Evolutionary conservation across 345 rosid species (phyloP).

Genomic region (Citrus reticulata): DNA sequence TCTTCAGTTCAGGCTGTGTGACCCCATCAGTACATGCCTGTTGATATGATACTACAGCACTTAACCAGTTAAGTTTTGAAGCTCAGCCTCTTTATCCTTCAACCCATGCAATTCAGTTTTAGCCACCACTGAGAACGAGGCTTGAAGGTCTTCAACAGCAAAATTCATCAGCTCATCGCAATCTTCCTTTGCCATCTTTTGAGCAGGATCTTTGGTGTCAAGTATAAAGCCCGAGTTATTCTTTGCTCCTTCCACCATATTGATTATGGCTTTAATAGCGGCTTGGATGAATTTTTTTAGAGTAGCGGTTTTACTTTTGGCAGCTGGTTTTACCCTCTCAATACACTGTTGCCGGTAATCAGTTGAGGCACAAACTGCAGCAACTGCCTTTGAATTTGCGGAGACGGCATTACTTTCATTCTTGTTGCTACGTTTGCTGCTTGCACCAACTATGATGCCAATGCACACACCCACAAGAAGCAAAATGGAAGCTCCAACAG

Average conservation of each 20-base stretch:
- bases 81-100: conserved; percentile 24
- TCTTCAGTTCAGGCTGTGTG: conserved; percentile 15
- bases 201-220: neutral
- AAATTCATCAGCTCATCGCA: conserved; percentile 39
- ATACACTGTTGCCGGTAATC: conserved; percentile 37
- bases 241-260: conserved; percentile 20
- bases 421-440: neutral
- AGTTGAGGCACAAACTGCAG: conserved; percentile 28
- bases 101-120: conserved; percentile 24
- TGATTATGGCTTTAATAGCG: conserved; percentile 26
- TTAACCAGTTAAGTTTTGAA: conserved; percentile 34
- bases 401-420: neutral
- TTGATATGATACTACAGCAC: conserved; percentile 44
- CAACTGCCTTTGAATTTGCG: conserved; percentile 26
- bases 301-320: conserved; percentile 16
- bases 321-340: conserved; percentile 14
- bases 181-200: conserved; percentile 43
- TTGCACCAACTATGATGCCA: conserved; percentile 15
- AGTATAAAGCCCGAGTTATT: conserved; percentile 12
- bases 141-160: conserved; percentile 43
- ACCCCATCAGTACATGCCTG: conserved; percentile 37
- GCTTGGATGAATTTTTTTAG: conserved; percentile 39
- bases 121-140: conserved; percentile 32
- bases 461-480: conserved; percentile 31
- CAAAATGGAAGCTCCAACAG: conserved; percentile 23